phyloP scores from a whole-genome alignment of 176 grass and related monocot genomes.

The Aegilops longissima region DNA sequence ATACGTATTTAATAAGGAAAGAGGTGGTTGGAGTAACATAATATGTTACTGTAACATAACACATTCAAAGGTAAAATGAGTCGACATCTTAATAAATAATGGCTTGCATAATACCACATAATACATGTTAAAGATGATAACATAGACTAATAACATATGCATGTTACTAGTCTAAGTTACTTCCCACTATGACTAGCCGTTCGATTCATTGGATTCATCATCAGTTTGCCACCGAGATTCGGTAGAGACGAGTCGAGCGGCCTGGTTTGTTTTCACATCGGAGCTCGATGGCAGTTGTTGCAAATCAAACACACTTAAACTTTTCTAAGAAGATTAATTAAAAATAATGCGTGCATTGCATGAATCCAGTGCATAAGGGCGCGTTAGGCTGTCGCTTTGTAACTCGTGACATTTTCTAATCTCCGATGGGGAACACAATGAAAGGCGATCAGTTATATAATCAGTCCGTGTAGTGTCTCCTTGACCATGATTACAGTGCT shows the following conservation, averaged over 20 bases:
- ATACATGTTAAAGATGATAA: too few relatives aligned
- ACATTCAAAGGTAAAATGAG: too few relatives aligned
- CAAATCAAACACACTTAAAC: neutral
- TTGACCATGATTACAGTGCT: slow-evolving; percentile 45
- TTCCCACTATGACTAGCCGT: too few relatives aligned
- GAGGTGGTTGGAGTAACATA: too few relatives aligned
- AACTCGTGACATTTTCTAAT: slow-evolving; percentile 37
- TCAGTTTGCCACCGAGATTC: neutral
- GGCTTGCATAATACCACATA: too few relatives aligned
- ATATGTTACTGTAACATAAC: too few relatives aligned
- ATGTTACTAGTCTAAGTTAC: too few relatives aligned
- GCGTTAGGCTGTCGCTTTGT: slow-evolving; percentile 42
- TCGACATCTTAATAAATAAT: too few relatives aligned
- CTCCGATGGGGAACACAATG: slow-evolving; percentile 25
- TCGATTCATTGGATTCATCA: neutral
- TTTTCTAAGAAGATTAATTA: neutral
- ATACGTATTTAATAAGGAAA: too few relatives aligned
- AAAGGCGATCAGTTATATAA: slow-evolving; percentile 16
- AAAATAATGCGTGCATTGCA: neutral
- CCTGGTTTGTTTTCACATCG: neutral
- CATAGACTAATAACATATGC: too few relatives aligned
- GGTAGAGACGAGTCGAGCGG: neutral
- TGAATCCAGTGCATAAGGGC: neutral
- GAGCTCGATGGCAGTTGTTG: neutral
- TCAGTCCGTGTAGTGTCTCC: neutral